Evolutionary conservation across 2,329 filamentous ascomycete genomes (phyloP).

Genomic region (Pseudogymnoascus sp.): DNA sequence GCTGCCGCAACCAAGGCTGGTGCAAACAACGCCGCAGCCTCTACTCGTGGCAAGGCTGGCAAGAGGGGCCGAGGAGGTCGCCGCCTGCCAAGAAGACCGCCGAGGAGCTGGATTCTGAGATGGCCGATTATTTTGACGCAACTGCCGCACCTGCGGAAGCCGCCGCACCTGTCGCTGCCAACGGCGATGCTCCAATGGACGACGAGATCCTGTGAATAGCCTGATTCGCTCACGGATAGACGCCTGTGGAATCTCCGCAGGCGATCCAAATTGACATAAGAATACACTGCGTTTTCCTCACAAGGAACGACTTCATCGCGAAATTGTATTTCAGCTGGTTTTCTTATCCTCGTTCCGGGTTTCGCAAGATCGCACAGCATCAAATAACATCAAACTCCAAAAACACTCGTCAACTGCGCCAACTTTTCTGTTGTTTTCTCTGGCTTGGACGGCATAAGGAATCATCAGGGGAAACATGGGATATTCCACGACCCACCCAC

Average conservation of each 20-base stretch:
- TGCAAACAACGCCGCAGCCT: slow-evolving; percentile 49
- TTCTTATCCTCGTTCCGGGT: background rate
- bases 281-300: background rate
- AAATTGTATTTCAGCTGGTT: background rate
- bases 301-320: background rate
- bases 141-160: slow-evolving; percentile 42
- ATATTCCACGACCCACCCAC: background rate
- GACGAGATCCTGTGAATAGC: slow-evolving; percentile 50
- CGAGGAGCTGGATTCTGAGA: slow-evolving; percentile 94
- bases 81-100: slow-evolving; percentile 83
- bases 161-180: slow-evolving; percentile 38
- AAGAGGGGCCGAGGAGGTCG: slow-evolving; percentile 45
- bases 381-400: slow-evolving; percentile 3
- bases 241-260: background rate
- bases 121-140: slow-evolving; percentile 82
- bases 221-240: background rate
- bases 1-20: slow-evolving; percentile 66
- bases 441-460: background rate
- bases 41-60: slow-evolving; percentile 27
- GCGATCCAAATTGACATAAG: background rate
- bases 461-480: background rate
- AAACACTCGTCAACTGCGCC: background rate
- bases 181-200: slow-evolving; percentile 46
- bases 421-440: background rate
- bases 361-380: slow-evolving; percentile 1